Evolutionary conservation across 2,329 filamentous ascomycete genomes (phyloP).

Genomic region (Dactylonectria estremocensis): DNA sequence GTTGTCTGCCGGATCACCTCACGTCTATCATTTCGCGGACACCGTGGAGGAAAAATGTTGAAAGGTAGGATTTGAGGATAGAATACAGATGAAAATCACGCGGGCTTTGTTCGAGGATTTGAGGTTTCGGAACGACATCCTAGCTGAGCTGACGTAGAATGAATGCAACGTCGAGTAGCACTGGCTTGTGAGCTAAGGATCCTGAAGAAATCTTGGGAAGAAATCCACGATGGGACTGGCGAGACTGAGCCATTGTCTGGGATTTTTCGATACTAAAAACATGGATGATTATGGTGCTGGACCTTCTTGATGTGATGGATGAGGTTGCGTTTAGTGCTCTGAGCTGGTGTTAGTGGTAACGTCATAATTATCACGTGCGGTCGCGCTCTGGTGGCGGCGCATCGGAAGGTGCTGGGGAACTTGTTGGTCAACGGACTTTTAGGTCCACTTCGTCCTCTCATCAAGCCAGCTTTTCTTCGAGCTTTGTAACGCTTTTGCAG

Average conservation of each 20-base stretch:
- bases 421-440: neutral
- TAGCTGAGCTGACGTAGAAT: neutral
- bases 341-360: neutral
- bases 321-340: neutral
- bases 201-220: too few relatives aligned
- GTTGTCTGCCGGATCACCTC: slow-evolving; percentile 60
- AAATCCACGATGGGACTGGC: too few relatives aligned
- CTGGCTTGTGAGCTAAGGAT: neutral
- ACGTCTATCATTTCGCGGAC: slow-evolving; percentile 61
- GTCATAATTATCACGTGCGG: slow-evolving; percentile 23
- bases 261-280: neutral
- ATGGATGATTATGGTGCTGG: too few relatives aligned
- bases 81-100: neutral
- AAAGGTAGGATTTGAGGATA: neutral
- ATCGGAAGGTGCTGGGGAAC: slow-evolving; percentile 7
- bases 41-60: slow-evolving; percentile 15
- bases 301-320: too few relatives aligned
- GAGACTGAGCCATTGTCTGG: neutral
- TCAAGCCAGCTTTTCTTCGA: neutral
- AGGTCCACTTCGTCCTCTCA: slow-evolving; percentile 3
- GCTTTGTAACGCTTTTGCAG: neutral
- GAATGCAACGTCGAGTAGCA: neutral
- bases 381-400: slow-evolving; percentile 17
- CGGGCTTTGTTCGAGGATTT: neutral
- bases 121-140: too few relatives aligned